These are phyloP conservation scores for Carex arenaria DNA, from an alignment of 202 grass and related monocot species.

Conservation along the genomic window DNA sequence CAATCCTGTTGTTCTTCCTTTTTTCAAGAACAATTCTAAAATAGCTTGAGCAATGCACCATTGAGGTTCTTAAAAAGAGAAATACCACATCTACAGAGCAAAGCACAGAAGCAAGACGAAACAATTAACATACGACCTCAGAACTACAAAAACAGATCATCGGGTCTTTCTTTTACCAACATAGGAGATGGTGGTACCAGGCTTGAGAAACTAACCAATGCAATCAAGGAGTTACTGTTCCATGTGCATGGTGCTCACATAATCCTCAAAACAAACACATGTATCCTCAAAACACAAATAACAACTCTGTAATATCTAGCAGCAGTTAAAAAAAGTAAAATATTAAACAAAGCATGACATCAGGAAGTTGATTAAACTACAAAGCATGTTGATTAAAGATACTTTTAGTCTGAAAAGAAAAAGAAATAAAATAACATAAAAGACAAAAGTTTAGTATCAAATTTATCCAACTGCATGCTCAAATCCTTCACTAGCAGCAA, in stretches of 20 bases:
- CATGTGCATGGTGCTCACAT: background rate
- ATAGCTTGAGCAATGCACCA: no score
- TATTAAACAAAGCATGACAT: background rate
- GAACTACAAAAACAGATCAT: no score
- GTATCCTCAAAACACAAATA: background rate
- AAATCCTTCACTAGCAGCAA: background rate
- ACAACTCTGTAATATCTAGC: background rate
- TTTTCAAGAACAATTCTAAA: no score
- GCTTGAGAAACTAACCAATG: no score
- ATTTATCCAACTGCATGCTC: background rate
- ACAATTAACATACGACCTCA: no score
- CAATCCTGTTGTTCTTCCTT: no score
- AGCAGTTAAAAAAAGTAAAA: background rate
- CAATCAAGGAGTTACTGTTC: no score
- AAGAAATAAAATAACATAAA: background rate
- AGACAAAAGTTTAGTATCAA: background rate
- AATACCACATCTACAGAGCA: no score
- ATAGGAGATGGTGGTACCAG: no score
- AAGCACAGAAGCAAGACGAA: no score
- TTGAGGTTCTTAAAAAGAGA: no score
- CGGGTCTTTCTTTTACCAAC: no score
- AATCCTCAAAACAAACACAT: background rate
- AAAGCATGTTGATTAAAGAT: background rate
- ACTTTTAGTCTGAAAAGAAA: background rate
- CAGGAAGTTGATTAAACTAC: background rate